Conservation (phyloP, 208 protist genomes). For the Wallacemonas sp. region DNA sequence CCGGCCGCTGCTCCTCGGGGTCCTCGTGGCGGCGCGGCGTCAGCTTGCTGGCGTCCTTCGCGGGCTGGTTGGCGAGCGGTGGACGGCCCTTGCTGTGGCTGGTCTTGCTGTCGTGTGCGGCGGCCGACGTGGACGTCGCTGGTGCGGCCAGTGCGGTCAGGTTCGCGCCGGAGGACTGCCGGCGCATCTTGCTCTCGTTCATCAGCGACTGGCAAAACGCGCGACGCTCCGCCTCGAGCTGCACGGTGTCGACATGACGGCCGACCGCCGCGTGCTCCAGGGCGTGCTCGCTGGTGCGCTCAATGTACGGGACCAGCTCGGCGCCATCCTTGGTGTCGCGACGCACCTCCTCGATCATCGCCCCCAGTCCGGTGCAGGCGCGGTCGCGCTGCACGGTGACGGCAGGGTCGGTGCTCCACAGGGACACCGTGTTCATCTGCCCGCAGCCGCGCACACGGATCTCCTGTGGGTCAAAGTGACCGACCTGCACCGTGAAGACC, state of each 20-base stretch:
- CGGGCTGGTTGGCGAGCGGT: not conserved
- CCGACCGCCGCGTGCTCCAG: not conserved
- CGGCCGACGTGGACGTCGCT: too few species aligned
- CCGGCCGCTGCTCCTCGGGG: conserved; percentile 6
- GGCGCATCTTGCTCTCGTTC: conserved; percentile 10
- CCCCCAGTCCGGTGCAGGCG: not conserved
- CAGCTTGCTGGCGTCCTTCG: not conserved
- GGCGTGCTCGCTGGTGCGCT: conserved; percentile 18
- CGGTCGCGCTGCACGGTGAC: conserved; percentile 19
- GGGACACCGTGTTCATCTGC: conserved; percentile 58
- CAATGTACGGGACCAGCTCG: conserved; percentile 32
- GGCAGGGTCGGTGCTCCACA: conserved; percentile 34
- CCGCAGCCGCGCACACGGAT: conserved; percentile 81
- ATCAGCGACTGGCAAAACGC: conserved; percentile 59
- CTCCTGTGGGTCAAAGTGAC: conserved; percentile 92
- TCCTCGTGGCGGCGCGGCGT: conserved; percentile 16
- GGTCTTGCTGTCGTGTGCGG: not conserved
- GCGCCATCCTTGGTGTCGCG: conserved; percentile 21
- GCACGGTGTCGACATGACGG: conserved; percentile 15
- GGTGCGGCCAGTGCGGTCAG: not conserved
- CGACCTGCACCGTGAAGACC: conserved; percentile 84
- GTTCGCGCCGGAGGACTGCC: not conserved
- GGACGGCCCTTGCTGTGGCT: not conserved
- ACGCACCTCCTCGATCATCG: conserved; percentile 18
- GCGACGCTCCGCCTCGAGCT: conserved; percentile 77